Evolutionary conservation across 2,329 filamentous ascomycete species (phyloP).

Genomic region (Aspergillus viridinutans): DNA sequence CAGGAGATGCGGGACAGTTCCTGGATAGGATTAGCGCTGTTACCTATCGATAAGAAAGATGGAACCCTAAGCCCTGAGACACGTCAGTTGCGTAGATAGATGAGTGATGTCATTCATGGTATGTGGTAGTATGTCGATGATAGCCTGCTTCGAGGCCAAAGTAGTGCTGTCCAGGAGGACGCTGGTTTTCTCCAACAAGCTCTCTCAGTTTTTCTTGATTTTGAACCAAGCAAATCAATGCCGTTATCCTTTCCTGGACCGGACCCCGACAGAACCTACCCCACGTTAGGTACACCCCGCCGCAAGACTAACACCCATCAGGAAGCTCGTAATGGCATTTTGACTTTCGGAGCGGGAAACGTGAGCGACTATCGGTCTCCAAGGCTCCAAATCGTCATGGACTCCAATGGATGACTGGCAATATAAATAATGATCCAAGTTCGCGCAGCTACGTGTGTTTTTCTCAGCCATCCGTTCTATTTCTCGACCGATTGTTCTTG

Average conservation of each 20-base stretch:
- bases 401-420: not conserved
- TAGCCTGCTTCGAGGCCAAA: not conserved
- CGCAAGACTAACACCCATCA: not conserved
- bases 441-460: not conserved
- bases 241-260: not conserved
- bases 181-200: not conserved
- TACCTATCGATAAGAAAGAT: slow-evolving; percentile 22
- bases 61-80: slow-evolving; percentile 9
- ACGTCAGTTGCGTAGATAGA: not conserved
- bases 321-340: not conserved
- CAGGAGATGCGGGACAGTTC: slow-evolving; percentile 15
- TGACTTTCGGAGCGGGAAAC: not conserved
- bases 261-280: not conserved
- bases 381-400: not conserved
- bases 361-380: not conserved
- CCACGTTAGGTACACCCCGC: not conserved
- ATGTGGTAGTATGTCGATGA: not conserved
- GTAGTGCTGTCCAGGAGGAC: not conserved
- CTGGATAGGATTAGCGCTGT: slow-evolving; percentile 7
- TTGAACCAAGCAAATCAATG: not conserved
- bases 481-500: not conserved
- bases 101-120: not conserved
- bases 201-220: not conserved
- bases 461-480: not conserved
- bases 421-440: not conserved